Base-by-base conservation (phyloP, 192 early-diverging fungal species). In the Backusella tarrabulga region DNA sequence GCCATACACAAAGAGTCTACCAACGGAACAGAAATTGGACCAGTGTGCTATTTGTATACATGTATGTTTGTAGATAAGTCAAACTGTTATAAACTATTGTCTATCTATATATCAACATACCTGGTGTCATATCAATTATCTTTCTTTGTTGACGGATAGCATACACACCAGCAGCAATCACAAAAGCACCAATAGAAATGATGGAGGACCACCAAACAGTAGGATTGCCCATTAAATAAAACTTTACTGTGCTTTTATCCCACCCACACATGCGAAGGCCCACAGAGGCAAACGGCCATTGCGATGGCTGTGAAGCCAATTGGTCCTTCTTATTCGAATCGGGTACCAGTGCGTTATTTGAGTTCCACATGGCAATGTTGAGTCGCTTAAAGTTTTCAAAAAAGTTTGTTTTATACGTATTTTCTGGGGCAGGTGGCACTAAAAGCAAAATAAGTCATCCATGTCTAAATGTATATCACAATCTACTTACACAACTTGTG, bases 181-280 rank as follows among this genome's bases (percentile, higher is more conserved):
- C 17, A 12, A 86, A 73, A 1, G 85, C 66, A 6, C 90, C 52
- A 8, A 94, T 69, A 9, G 89, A 83, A 26, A 79, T 70, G 8
- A 89, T 85, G 7, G 89, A 83, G 3, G 89, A 82, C 97, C 96
- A 96, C 97, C 97, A 99, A 8, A 96, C 88, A 15, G 96, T 79
- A 11, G 97, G 97, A 76, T 98, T 95, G 14, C 97, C 98, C n/a
- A 96, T 82, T 34, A 99, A 84, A 81, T 91, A 99, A 82, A 88
- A 98, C 88, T 98, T 99, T 77, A 97, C 81, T 7, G 84, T 80
- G 34, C 85, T 72, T 83, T 97, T 95, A 34, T 87, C 93, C 97
- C 97, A 99, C 9, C 92, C 88, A 84, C 96, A 96, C 93, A 99
- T 97, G 36, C 97, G 90, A 50, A 98, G 84, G 7, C 98, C 98